Evolutionary conservation across 2,329 filamentous ascomycete genomes (phyloP), one percentile per base, ranked within the genome.

Genomic region (Berkeleyomyces rouxiae): DNA sequence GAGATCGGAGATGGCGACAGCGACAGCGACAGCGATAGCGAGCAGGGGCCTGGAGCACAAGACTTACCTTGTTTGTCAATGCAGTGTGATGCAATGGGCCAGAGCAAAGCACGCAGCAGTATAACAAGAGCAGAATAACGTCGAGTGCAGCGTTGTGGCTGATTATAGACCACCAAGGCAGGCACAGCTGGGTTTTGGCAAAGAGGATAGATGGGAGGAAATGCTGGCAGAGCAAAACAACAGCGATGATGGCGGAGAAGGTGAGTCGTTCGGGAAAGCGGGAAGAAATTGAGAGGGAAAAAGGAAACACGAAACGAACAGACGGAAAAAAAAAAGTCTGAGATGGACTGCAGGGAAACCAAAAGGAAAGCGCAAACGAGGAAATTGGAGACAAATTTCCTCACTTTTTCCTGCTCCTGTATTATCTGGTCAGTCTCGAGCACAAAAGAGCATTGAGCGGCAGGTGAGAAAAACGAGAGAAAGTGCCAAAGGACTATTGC

Each of bases 51-150:
- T 60, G 39, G 60, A 40, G 47, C 60, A 62, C 47, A 58, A 64
- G 63, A 57, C 63, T 64, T 64, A 64, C 63, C 61, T 64, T 62
- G 60, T 62, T 55, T 59, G 63, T 64, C 43, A 58, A 64, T 64
- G 63, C 60, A 60, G 44, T 36, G 57, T 44, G 47, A 63, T 63
- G 49, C 59, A 64, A 55, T 37, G 49, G 59, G 51, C 40, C 33
- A 64, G 33, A 64, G 42, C 44, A 55, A 33, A 64, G 44, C 39
- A 61, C 13, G 9, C 16, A 7, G 31, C 7, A 44, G 40, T 11
- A 53, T 4, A 55, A 13, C 9, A 55, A 33, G 42, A 10, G 10
- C 31, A 49, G 44, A 37, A 43, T 33, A 37, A 60, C 23, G 16
- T 37, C 16, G 33, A 10, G 53, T 40, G 33, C 33, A 9, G 39